Conservation (phyloP, 208 protist species). For the Trichomonas gallinae region DNA sequence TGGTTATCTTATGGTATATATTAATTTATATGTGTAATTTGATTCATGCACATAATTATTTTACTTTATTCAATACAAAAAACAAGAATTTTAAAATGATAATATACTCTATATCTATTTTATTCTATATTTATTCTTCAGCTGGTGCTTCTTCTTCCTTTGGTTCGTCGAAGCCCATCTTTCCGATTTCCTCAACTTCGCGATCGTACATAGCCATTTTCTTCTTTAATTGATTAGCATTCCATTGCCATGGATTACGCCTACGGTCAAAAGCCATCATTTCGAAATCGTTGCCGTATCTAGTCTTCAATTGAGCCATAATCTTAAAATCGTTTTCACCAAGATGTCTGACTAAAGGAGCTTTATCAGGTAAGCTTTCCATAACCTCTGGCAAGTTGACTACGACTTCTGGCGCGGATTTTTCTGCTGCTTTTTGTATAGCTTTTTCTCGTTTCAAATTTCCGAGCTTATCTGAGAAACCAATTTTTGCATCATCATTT, state of each 20-base stretch:
- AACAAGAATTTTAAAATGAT: no score
- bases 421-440: not conserved
- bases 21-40: no score
- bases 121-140: not conserved
- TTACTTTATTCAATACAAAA: no score
- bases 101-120: no score
- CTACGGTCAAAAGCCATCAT: not conserved
- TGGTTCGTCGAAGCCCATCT: not conserved
- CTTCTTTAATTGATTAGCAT: not conserved
- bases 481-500: not conserved
- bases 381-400: not conserved
- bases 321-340: not conserved
- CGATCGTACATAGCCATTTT: not conserved
- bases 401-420: not conserved
- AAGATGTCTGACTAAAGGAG: not conserved
- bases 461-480: not conserved
- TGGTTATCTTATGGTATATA: no score
- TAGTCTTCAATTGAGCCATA: not conserved
- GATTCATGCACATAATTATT: no score
- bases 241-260: not conserved
- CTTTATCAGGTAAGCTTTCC: not conserved
- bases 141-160: not conserved
- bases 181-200: not conserved
- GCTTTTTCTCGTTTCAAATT: not conserved
- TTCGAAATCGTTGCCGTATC: not conserved